Conservation (phyloP, 257 asterid species). For the Solanum etuberosum region DNA sequence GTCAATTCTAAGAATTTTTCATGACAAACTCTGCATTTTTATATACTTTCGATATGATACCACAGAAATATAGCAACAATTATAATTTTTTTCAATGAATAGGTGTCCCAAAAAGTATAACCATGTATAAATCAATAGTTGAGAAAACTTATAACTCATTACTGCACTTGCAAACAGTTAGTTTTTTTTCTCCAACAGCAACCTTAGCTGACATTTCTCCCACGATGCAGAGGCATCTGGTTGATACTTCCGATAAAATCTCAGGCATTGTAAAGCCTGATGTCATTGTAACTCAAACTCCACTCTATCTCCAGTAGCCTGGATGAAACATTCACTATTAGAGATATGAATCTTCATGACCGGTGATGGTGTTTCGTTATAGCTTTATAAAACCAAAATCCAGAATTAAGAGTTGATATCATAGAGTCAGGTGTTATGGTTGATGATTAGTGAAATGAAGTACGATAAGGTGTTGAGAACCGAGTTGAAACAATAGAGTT, state of each 20-base stretch:
- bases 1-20: too few species aligned
- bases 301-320: constrained; percentile 20
- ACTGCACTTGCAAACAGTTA: not conserved
- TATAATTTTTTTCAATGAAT: not conserved
- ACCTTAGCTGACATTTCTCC: not conserved
- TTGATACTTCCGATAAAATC: not conserved
- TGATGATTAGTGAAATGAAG: not conserved
- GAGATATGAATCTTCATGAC: not conserved
- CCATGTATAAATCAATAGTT: not conserved
- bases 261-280: not conserved
- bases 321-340: not conserved
- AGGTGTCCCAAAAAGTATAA: not conserved
- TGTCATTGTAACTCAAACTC: constrained; percentile 8
- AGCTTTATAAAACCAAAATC: not conserved
- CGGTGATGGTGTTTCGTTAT: not conserved
- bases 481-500: not conserved
- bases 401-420: not conserved
- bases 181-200: not conserved
- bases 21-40: too few species aligned
- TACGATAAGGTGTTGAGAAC: not conserved
- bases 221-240: not conserved
- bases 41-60: not conserved
- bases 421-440: not conserved
- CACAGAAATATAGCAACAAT: not conserved
- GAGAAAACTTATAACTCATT: not conserved